A percentile compares a stretch with the other conserved stretches of the same genome.
phyloP scores from a whole-genome alignment of 371 early-diverging fungal genomes.

The Capillidium rhysosporum region DNA sequence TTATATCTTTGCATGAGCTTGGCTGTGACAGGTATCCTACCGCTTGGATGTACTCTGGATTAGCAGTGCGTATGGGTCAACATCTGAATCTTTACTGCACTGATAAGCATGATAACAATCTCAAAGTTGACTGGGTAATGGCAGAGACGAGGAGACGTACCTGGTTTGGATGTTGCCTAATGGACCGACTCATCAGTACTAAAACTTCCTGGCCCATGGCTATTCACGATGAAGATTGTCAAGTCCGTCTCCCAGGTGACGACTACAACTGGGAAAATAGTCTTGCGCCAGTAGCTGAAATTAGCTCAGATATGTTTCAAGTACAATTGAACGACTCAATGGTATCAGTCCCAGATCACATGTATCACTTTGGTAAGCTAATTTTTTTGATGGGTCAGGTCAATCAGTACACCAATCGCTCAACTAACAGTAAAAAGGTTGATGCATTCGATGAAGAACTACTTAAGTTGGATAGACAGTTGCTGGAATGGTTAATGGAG shows the following conservation, averaged over 20 bases:
- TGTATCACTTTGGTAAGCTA: conserved; percentile 1
- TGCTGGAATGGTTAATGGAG: not conserved
- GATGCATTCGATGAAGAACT: not conserved
- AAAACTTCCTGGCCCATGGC: conserved; percentile 8
- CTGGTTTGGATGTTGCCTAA: conserved; percentile 13
- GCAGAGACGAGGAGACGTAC: conserved; percentile 5
- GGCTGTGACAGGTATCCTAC: conserved; percentile 36
- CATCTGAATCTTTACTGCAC: conserved; percentile 25
- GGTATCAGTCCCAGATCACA: conserved; percentile 3
- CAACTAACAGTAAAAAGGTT: not conserved
- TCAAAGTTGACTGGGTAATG: conserved; percentile 10
- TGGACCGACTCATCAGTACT: conserved; percentile 6
- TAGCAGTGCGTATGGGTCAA: conserved; percentile 23
- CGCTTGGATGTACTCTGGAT: conserved; percentile 36
- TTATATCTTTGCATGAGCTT: conserved; percentile 32
- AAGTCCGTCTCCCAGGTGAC: conserved; percentile 27
- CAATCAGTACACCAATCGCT: conserved; percentile 4
- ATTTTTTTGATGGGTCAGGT: conserved; percentile 3
- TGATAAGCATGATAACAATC: conserved; percentile 13
- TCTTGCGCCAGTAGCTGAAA: not conserved
- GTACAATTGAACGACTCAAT: not conserved
- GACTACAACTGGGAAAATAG: conserved; percentile 16
- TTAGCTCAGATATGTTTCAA: not conserved
- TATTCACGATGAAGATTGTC: conserved; percentile 29
- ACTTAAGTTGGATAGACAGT: not conserved